Evolutionary conservation across 148 eudicot species (phyloP), one percentile per base, ranked within the genome.

Genomic region (Limonium bicolor): DNA sequence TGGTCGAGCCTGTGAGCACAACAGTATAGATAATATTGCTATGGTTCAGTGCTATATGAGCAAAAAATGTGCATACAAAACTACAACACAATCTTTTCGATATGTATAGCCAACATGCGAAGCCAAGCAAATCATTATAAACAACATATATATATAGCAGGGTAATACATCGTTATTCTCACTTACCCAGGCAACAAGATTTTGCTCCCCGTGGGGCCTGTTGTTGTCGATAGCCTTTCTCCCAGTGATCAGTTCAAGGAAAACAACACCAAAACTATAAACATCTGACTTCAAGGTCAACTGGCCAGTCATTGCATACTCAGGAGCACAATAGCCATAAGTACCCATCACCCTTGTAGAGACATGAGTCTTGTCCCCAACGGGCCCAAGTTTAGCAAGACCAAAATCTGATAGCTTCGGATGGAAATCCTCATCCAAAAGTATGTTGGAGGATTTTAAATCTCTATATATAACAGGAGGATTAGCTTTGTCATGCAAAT

Each of bases 341-440:
- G 94, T 82, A 29, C 94, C 94, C 94, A 83, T 83, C 27, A 83
- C 94, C 64, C 94, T 60, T 0, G 94, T 83, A 16, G 94, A 83
- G 31, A 83, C 94, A 49, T 79, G 94, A 3, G 94, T 75, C 66
- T 83, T 83, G 64, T 83, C 94, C n/a, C 94, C 94, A 20, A 82
- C 76, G 5, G 94, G 94, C 11, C 94, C 94, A 28, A 83, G 66
- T 58, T 83, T 83, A 10, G 94, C 94, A 4, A 83, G 88, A 40
- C 94, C 88, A 47, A 83, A 83, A 51, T 79, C 88, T 7, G 94
- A 83, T 14, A 83, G 80, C 72, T 83, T 83, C 14, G 94, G 94
- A 27, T 64, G 55, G 51, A 48, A 83, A 30, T 48, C 78, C 58
- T 83, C 84, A 45, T 69, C 81, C 7, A 83, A 47, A 18, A 83